Base-by-base conservation (phyloP, 2,329 filamentous ascomycete genomes). In the Fusarium sp. region DNA sequence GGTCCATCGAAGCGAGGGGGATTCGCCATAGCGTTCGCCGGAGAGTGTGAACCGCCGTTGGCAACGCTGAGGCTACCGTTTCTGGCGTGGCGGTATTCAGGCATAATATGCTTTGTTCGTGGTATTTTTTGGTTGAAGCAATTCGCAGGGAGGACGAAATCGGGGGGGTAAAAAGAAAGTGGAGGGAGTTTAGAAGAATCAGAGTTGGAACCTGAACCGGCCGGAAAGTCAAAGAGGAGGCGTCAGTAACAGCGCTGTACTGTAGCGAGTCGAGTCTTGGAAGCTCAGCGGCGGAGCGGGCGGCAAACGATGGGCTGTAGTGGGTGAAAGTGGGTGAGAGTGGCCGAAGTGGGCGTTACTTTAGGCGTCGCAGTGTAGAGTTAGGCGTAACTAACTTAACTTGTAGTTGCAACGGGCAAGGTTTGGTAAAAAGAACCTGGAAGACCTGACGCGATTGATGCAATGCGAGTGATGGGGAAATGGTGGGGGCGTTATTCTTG, bases 21-120 rank as follows among this genome's bases (percentile, higher is more conserved):
- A 35, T 61, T 55, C 60, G 81, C 74, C 77, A 78, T 75, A 60
- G 74, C 60, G 60, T 64, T 72, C 68, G 73, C 72, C 67, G 76
- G 75, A 26, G 53, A 54, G 13, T 56, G 53, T 78, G 73, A 71
- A 63, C 74, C 76, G 74, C 70, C 77, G 75, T 70, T 78, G 67
- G 83, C 81, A 65, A 87, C 86, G 77, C 84, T 88, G 79, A 89
- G 83, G 80, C 88, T 90, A 75, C 86, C 84, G 77, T 85, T 86
- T 76, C 88, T 87, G 78, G 84, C 80, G 80, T 90, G 88, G 78
- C 87, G 85, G 80, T 84, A 86, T 70, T 88, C 86, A 76, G 85
- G 82, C 81, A 86, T 65, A 50, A 35, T 48, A 38, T 40, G 27
- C 23, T 48, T 15, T 32, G 73, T 73, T 75, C 68, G 64, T 65